Percentiles rank a stretch among this genome's conserved stretches.
phyloP scores from a whole-genome alignment of 371 early-diverging fungal species.

The Saksenaea vasiformis region DNA sequence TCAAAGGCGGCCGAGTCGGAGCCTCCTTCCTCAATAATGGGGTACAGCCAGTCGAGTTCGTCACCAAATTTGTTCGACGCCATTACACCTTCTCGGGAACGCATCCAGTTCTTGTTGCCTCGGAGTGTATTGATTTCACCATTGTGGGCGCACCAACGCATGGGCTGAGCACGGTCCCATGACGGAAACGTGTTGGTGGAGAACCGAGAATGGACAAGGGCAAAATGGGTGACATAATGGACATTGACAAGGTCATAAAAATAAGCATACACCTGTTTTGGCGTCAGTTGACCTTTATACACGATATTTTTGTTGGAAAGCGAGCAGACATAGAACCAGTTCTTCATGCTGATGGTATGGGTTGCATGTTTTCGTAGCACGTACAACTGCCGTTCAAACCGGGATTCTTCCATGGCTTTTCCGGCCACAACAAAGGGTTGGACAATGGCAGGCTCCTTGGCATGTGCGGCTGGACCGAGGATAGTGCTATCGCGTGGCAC shows the following conservation, averaged over 20 bases:
- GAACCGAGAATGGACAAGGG: constrained; percentile 60
- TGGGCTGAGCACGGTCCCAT: constrained; percentile 95
- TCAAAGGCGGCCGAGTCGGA: constrained; percentile 94
- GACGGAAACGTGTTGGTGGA: constrained; percentile 40
- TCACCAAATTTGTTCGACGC: constrained; percentile 72
- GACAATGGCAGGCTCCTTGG: constrained; percentile 89
- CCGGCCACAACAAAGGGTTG: constrained; percentile 83
- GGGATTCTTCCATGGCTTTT: constrained; percentile 5
- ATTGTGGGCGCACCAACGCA: constrained; percentile 95
- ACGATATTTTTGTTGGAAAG: constrained; percentile 86
- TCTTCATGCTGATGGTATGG: constrained; percentile 69
- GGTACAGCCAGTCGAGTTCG: constrained; percentile 79
- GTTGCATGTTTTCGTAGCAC: constrained; percentile 84
- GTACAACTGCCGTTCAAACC: constrained; percentile 83
- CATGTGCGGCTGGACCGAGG: constrained; percentile 86
- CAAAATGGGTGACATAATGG: constrained; percentile 82
- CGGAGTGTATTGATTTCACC: constrained; percentile 96
- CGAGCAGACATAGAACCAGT: constrained; percentile 94
- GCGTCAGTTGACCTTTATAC: constrained; percentile 92
- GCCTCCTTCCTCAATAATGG: constrained; percentile 91
- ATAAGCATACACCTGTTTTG: constrained; percentile 87
- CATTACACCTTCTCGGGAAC: constrained; percentile 92
- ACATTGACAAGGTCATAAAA: constrained; percentile 83
- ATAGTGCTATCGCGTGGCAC: constrained; percentile 87
- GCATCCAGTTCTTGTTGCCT: constrained; percentile 98